A percentile compares a stretch with the other conserved stretches of the same genome.
These are phyloP conservation scores for Spirogloea muscicola DNA, from an alignment of 139 green algal species.

Conservation along the genomic window DNA sequence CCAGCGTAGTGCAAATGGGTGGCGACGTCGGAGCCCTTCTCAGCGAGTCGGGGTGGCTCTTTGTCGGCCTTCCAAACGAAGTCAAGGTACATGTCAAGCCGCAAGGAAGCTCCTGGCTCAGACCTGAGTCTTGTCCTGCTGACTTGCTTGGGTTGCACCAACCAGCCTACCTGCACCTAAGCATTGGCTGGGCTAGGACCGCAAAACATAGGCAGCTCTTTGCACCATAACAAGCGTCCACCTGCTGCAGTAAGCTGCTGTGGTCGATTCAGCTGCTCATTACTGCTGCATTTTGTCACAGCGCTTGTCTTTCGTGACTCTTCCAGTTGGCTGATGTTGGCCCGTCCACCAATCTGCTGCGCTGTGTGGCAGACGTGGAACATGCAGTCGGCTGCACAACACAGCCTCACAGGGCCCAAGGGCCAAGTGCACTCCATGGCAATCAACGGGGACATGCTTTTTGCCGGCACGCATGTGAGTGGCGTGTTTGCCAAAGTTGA, in stretches of 20 bases:
- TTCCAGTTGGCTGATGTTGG: no score
- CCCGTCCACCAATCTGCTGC: no score
- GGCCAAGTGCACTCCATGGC: slow-evolving; percentile 55
- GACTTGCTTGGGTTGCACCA: no score
- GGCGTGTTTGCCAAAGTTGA: no score
- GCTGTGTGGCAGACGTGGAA: slow-evolving; percentile 62
- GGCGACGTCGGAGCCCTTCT: slow-evolving; percentile 67
- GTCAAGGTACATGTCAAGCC: slow-evolving; percentile 29
- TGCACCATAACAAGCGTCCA: no score
- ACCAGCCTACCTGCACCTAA: no score
- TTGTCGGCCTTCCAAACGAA: slow-evolving; percentile 62
- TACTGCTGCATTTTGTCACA: no score
- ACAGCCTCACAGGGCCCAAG: slow-evolving; percentile 58
- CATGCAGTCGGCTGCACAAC: slow-evolving; percentile 51
- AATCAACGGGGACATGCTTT: slow-evolving; percentile 50
- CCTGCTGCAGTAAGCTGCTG: no score
- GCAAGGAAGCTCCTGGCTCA: neutral
- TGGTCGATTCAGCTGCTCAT: no score
- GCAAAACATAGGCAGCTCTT: no score
- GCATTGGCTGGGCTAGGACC: no score
- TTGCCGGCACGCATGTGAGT: slow-evolving; percentile 51
- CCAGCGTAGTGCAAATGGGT: slow-evolving; percentile 58
- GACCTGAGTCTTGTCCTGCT: neutral
- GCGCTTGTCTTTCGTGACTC: no score
- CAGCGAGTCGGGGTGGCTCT: slow-evolving; percentile 62